Percentiles rank a stretch among this genome's conserved stretches.
These are phyloP conservation scores for Phialemoniopsis sp. DNA, from an alignment of 2,329 filamentous ascomycete species.

Conservation along the genomic window DNA sequence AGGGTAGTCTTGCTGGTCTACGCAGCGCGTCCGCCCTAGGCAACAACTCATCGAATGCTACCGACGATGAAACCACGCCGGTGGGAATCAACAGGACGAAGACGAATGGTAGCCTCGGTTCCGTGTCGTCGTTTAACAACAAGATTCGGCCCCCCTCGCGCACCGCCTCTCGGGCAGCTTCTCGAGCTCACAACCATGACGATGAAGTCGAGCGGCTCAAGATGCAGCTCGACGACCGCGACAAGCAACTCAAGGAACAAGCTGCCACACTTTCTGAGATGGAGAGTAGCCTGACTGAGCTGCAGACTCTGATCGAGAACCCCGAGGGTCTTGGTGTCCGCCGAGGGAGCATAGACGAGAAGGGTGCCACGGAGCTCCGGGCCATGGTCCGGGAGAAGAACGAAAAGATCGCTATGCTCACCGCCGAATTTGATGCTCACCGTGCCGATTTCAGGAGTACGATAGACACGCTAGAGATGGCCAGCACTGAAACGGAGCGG, in stretches of 20 bases:
- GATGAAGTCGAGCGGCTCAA: conserved; percentile 72
- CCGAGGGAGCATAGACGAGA: conserved; percentile 55
- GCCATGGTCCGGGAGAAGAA: conserved; percentile 90
- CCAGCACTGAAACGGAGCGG: conserved; percentile 89
- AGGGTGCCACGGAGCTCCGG: conserved; percentile 72
- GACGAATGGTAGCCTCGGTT: conserved; percentile 50
- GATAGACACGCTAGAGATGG: conserved; percentile 93
- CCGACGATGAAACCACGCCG: conserved; percentile 56
- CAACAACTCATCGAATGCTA: conserved; percentile 35
- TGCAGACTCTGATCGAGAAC: conserved; percentile 64
- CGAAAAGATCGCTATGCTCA: conserved; percentile 90
- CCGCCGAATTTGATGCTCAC: conserved; percentile 90
- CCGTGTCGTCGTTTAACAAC: conserved; percentile 49
- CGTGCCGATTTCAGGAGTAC: conserved; percentile 95
- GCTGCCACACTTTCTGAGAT: conserved; percentile 79
- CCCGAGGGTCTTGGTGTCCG: conserved; percentile 35
- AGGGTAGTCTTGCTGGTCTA: conserved; percentile 46
- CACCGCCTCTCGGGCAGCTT: conserved; percentile 23
- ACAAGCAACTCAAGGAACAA: conserved; percentile 86
- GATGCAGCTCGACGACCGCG: conserved; percentile 74
- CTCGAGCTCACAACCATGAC: conserved; percentile 44
- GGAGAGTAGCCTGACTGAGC: conserved; percentile 80
- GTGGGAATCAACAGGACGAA: conserved; percentile 45
- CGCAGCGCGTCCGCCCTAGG: conserved; percentile 59
- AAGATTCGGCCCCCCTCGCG: conserved; percentile 50